These are phyloP conservation scores for Phytopythium oedochilum DNA, from an alignment of 352 stramenopile species.

Conservation along the genomic window DNA sequence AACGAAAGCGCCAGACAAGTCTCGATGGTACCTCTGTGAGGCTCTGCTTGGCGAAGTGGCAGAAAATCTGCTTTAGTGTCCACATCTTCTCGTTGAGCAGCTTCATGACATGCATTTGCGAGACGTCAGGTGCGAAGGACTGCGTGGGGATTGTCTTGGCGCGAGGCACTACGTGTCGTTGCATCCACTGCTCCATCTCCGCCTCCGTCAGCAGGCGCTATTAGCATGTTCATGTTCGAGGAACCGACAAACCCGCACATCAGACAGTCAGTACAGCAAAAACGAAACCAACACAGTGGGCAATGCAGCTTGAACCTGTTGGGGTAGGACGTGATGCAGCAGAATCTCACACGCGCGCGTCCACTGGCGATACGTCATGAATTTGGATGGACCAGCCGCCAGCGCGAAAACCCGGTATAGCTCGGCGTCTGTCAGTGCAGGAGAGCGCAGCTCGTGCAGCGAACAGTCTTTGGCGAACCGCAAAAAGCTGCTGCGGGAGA, in stretches of 20 bases:
- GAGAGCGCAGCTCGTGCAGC: slow-evolving; percentile 26
- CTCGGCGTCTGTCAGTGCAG: slow-evolving; percentile 45
- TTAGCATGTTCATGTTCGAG: not conserved
- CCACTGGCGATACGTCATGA: slow-evolving; percentile 53
- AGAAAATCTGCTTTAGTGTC: slow-evolving; percentile 76
- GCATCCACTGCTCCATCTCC: slow-evolving; percentile 37
- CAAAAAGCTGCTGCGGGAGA: slow-evolving; percentile 53
- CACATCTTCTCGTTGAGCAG: slow-evolving; percentile 63
- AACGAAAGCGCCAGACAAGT: not conserved
- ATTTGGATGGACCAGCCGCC: slow-evolving; percentile 20
- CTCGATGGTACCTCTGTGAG: slow-evolving; percentile 30
- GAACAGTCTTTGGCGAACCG: slow-evolving; percentile 63
- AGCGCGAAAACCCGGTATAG: slow-evolving; percentile 46
- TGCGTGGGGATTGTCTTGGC: slow-evolving; percentile 55
- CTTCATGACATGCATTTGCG: slow-evolving; percentile 63
- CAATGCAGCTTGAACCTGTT: slow-evolving; percentile 21
- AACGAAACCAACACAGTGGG: too few species aligned
- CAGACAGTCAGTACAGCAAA: not conserved
- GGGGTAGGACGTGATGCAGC: slow-evolving; percentile 24
- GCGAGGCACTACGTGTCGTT: slow-evolving; percentile 40
- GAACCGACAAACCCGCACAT: not conserved
- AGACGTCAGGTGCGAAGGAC: slow-evolving; percentile 62
- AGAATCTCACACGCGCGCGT: slow-evolving; percentile 41
- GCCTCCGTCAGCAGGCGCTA: slow-evolving; percentile 12
- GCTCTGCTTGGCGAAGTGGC: slow-evolving; percentile 62